These are phyloP conservation scores for Termitomyces sp. DNA, from an alignment of 768 basidiomycete genomes.

Conservation along the genomic window DNA sequence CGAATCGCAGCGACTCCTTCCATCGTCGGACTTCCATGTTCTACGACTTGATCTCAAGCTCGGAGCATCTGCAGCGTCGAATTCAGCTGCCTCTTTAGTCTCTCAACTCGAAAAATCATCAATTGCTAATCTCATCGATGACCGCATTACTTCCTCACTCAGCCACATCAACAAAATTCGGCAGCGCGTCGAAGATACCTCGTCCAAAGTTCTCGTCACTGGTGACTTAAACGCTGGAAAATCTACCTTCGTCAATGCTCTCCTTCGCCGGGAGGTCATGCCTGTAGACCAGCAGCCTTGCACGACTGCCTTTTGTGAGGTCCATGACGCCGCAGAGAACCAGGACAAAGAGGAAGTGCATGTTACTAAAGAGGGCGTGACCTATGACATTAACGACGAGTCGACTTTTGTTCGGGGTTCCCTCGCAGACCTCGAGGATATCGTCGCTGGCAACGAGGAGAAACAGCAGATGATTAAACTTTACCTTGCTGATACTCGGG, in stretches of 20 bases:
- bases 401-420: conserved; percentile 69
- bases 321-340: conserved; percentile 85
- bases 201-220: conserved; percentile 95
- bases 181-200: conserved; percentile 82
- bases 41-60: conserved; percentile 92
- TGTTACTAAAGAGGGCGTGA: conserved; percentile 58
- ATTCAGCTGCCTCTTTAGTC: conserved; percentile 68
- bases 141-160: conserved; percentile 68
- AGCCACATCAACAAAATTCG: conserved; percentile 82
- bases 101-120: conserved; percentile 90
- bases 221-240: conserved; percentile 98
- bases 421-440: conserved; percentile 68
- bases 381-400: conserved; percentile 67
- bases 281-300: conserved; percentile 98
- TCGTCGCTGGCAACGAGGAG: conserved; percentile 72
- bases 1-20: conserved; percentile 29
- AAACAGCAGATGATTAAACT: conserved; percentile 77
- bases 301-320: conserved; percentile 96
- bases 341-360: conserved; percentile 81
- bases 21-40: conserved; percentile 71
- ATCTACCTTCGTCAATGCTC: conserved; percentile 95
- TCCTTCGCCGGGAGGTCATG: conserved; percentile 88
- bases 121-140: conserved; percentile 87
- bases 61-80: conserved; percentile 63
- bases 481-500: conserved; percentile 79